A percentile compares a stretch with the other conserved stretches of the same genome.
phyloP scores from a whole-genome alignment of 768 basidiomycete genomes.

The Russula ochroleuca region DNA sequence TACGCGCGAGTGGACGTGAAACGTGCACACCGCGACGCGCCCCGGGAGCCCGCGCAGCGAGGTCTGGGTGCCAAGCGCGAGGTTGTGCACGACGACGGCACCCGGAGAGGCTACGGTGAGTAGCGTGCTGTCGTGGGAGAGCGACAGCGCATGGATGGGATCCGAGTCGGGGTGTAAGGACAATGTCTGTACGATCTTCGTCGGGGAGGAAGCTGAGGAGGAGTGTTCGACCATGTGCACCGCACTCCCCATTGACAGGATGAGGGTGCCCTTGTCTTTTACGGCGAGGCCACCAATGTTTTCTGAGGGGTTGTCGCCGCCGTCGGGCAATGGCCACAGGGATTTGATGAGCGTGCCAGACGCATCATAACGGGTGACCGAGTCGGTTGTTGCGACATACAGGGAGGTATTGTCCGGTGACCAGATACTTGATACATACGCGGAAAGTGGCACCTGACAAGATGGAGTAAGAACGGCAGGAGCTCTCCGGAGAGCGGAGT shows the following conservation, averaged over 20 bases:
- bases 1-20: slow-evolving; percentile 61
- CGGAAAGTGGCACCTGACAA: slow-evolving; percentile 30
- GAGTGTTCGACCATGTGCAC: slow-evolving; percentile 50
- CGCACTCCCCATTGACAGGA: slow-evolving; percentile 45
- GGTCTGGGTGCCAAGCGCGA: slow-evolving; percentile 50
- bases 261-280: slow-evolving; percentile 41
- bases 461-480: slow-evolving; percentile 39
- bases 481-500: slow-evolving; percentile 43
- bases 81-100: slow-evolving; percentile 57
- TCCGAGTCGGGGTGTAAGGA: slow-evolving; percentile 45
- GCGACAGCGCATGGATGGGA: slow-evolving; percentile 48
- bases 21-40: slow-evolving; percentile 48
- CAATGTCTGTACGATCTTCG: slow-evolving; percentile 46
- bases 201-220: slow-evolving; percentile 32
- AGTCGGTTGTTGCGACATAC: slow-evolving; percentile 47
- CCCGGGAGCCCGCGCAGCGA: slow-evolving; percentile 51
- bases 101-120: slow-evolving; percentile 53
- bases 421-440: slow-evolving; percentile 49
- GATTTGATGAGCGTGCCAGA: slow-evolving; percentile 43
- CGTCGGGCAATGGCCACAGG: slow-evolving; percentile 38
- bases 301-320: slow-evolving; percentile 34
- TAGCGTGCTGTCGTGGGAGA: slow-evolving; percentile 54
- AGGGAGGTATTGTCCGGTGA: slow-evolving; percentile 51
- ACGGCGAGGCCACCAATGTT: slow-evolving; percentile 34
- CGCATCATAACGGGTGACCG: slow-evolving; percentile 52